Evolutionary conservation across 2,329 filamentous ascomycete species (phyloP).

Genomic region (Rutstroemia sydowiana): DNA sequence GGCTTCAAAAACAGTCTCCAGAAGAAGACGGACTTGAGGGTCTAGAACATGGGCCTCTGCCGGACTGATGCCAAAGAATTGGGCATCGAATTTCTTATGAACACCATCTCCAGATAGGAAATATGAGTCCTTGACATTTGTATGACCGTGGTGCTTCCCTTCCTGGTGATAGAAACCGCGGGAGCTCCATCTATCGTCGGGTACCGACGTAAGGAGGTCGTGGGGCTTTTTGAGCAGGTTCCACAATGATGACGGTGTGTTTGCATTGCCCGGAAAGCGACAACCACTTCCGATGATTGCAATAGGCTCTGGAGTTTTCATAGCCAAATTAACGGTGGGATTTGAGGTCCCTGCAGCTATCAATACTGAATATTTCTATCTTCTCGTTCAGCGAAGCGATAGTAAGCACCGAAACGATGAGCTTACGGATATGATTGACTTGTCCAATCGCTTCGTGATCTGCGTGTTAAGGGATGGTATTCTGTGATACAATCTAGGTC

Average conservation of each 20-base stretch:
- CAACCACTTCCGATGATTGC: slow-evolving; percentile 45
- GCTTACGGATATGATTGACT: no score
- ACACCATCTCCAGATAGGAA: slow-evolving; percentile 8
- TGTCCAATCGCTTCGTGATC: no score
- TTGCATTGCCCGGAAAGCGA: slow-evolving; percentile 32
- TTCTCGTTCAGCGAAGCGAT: no score
- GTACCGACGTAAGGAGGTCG: slow-evolving; percentile 21
- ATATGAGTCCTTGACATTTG: slow-evolving; percentile 4
- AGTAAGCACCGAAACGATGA: no score
- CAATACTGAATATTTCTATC: no score
- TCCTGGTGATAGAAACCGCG: slow-evolving; percentile 37
- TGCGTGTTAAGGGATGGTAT: no score
- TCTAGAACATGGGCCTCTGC: background rate
- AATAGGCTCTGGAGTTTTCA: no score
- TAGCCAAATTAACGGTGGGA: no score
- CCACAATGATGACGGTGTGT: slow-evolving; percentile 28
- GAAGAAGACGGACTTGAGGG: background rate
- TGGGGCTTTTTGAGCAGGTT: slow-evolving; percentile 24
- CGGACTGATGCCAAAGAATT: slow-evolving; percentile 3
- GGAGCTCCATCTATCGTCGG: slow-evolving; percentile 37
- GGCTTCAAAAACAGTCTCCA: slow-evolving; percentile 1
- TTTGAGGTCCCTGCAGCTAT: no score
- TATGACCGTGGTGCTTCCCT: slow-evolving; percentile 32
- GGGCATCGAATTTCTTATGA: background rate
- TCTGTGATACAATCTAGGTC: no score